Evolutionary conservation across 768 basidiomycete species (phyloP).

Genomic region (Boletus vinaceobasis): DNA sequence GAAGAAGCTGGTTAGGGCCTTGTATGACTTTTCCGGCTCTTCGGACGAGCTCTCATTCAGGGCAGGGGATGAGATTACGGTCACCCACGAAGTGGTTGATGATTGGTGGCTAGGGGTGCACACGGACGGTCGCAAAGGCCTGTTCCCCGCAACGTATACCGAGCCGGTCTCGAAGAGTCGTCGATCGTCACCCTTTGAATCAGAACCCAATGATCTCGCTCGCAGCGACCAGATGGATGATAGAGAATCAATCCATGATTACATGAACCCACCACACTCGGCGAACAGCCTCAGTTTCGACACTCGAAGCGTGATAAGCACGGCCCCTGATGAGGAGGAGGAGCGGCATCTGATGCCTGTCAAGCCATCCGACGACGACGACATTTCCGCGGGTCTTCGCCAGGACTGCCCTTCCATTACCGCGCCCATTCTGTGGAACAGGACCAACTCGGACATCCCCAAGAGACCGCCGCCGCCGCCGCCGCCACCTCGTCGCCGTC

Average conservation of each 20-base stretch:
- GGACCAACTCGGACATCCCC: slow-evolving; percentile 22
- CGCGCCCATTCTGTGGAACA: slow-evolving; percentile 21
- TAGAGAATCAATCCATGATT: slow-evolving; percentile 17
- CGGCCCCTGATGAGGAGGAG: slow-evolving; percentile 44
- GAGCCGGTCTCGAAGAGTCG: slow-evolving; percentile 36
- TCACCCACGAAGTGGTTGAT: slow-evolving; percentile 77
- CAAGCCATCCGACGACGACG: slow-evolving; percentile 25
- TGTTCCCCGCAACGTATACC: slow-evolving; percentile 80
- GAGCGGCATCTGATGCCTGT: slow-evolving; percentile 33
- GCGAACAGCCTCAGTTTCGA: slow-evolving; percentile 26
- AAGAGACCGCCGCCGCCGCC: slow-evolving; percentile 55
- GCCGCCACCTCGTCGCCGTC: slow-evolving; percentile 66
- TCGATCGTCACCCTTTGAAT: slow-evolving; percentile 33
- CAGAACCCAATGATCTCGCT: slow-evolving; percentile 18
- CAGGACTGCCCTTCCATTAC: slow-evolving; percentile 7
- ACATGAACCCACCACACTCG: slow-evolving; percentile 23
- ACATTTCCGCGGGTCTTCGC: slow-evolving; percentile 20
- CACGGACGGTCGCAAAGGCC: slow-evolving; percentile 57
- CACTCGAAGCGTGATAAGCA: slow-evolving; percentile 43
- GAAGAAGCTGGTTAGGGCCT: slow-evolving; percentile 58
- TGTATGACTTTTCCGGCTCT: slow-evolving; percentile 72
- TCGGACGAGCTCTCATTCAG: slow-evolving; percentile 77
- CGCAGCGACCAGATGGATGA: slow-evolving; percentile 24
- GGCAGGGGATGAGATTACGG: slow-evolving; percentile 69
- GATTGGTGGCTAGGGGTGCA: slow-evolving; percentile 91